Evolutionary conservation across 306 rosid genomes (phyloP), one percentile per base, ranked within the genome.

Genomic region (Sophora flavescens): DNA sequence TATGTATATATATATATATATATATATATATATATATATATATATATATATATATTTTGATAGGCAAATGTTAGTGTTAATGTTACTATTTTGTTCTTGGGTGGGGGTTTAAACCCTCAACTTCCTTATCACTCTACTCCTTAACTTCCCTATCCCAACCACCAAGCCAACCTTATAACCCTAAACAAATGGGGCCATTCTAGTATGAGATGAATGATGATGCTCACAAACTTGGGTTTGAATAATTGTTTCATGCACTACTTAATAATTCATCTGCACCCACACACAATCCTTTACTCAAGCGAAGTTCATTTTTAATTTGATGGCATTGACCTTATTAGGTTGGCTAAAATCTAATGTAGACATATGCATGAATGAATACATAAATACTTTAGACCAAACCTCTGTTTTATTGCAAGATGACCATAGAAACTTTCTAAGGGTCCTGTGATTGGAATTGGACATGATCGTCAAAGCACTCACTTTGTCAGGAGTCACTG

Each of bases 401-500:
- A 47, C 69, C 54, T 17, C 68, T 41, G 35, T 26, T 60, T 62
- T 7, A 42, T 64, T 52, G 45, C 56, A 13, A 26, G 53, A 38
- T 50, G 26, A 28, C 35, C 51, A 32, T 47, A 17, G 8, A 22
- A 22, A 22, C 22, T 22, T 22, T 58, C 48, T 66, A 26, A 4
- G 30, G 33, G 59, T 68, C 44, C 50, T 68, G 54, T 80, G 62
- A 61, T 75, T 32, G 33, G 51, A 47, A 61, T 75, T 32, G 33
- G 51, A 47, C 44, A 12, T 64, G 70, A 57, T 70, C 18, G 70
- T 77, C 47, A 56, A 63, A 22, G 16, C 17, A 45, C 11, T 30
- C 6, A 14, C 22, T 15, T 35, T 61, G 61, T 63, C 12, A 26
- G 59, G 38, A 63, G 58, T 48, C 35, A 8, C 38, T 39, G 51